Base-by-base conservation (phyloP, 805 yeast species). In the Ascoidea asiatica region DNA sequence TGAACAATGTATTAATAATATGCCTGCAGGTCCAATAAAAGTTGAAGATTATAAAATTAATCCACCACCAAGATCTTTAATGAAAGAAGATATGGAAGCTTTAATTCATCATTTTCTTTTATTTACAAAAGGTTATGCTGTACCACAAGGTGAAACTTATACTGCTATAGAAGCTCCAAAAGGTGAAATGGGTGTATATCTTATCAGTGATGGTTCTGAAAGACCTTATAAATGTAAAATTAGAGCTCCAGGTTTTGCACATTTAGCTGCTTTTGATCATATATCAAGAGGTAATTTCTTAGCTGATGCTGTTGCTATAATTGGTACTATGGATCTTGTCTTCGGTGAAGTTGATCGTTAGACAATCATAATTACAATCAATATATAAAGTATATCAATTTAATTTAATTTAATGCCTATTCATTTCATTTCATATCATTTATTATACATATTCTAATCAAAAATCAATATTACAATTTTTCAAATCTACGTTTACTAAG, bases 11-110 rank as follows among this genome's bases (percentile, higher is more conserved):
- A 76, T 82, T 56, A 86, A 85, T 65, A 81, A 85, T 53, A 86
- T 86, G 86, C 95, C 95, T 35, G 81, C 87, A 50, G 95, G 95
- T 37, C 90, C 95, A 39, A 84, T 81, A 54, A 85, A 85, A 68
- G 92, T 82, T 49, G 95, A 86, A 67, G 95, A 86, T 66, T 85
- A 73, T 71, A 86, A 86, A 69, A 74, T 86, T 53, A 67, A 77
- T 43, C 87, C 92, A 33, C 95, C 95, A 36, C 79, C 95, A 49
- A 78, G 90, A 62, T 62, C 77, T 20, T 58, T 73, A 55, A 86
- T 86, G 95, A 86, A 86, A 67, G 86, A 81, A 61, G 94, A 86
- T 64, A 86, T 86, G 95, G 95, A 86, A 70, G 81, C 90, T 19
- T 72, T 86, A 54, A 86, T 86, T 61, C 95, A 86, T 63, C 95